Percentiles rank a stretch among this genome's conserved stretches.
These are phyloP conservation scores for Adenanthera pavonina DNA, from an alignment of 306 rosid species.

Conservation along the genomic window DNA sequence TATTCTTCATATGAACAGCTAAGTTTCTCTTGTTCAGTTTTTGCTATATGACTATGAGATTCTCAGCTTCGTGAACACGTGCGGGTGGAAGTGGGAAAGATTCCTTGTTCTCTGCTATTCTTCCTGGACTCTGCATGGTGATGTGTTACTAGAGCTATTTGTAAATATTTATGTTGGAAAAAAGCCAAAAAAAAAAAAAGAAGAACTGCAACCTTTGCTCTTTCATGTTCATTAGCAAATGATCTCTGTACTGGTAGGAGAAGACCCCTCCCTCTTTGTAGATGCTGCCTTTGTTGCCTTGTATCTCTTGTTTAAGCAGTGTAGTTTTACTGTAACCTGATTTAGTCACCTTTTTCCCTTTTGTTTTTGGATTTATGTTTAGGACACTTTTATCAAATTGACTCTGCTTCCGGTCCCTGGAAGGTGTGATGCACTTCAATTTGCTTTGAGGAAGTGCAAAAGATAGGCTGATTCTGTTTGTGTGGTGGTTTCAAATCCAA, in stretches of 20 bases:
- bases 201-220: slow-evolving; percentile 33
- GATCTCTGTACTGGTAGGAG: slow-evolving; percentile 40
- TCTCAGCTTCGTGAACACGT: slow-evolving; percentile 39
- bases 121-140: slow-evolving; percentile 63
- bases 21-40: slow-evolving; percentile 47
- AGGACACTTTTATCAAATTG: slow-evolving; percentile 5
- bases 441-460: slow-evolving; percentile 22
- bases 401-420: slow-evolving; percentile 3
- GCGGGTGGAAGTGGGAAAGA: slow-evolving; percentile 50
- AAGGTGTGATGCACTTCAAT: not conserved
- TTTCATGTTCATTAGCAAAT: slow-evolving; percentile 46
- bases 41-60: slow-evolving; percentile 52
- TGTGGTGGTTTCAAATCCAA: slow-evolving; percentile 24
- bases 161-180: slow-evolving; percentile 62
- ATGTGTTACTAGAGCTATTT: slow-evolving; percentile 58
- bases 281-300: slow-evolving; percentile 48
- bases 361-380: slow-evolving; percentile 31
- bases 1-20: slow-evolving; percentile 38
- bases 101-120: slow-evolving; percentile 45
- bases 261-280: slow-evolving; percentile 33
- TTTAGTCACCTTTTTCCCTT: slow-evolving; percentile 14
- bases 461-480: not conserved
- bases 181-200: not conserved
- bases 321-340: slow-evolving; percentile 49
- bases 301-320: slow-evolving; percentile 49